Evolutionary conservation across 805 yeast species (phyloP), one percentile per base, ranked within the genome.

Genomic region (Yueomyces sinensis): DNA sequence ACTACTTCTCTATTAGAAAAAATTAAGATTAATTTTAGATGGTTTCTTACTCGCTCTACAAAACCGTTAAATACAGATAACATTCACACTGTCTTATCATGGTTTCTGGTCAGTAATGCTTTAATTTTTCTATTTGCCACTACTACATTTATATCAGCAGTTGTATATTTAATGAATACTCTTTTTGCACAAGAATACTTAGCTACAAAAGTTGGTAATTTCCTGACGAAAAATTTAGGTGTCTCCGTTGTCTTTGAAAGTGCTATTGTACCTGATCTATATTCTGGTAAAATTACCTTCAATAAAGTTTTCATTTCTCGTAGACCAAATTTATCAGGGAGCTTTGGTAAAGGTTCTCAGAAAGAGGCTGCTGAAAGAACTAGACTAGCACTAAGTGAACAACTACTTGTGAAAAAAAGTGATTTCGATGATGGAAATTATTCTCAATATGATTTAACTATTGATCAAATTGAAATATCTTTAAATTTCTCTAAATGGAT

Each of bases 211-310:
- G 64, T 87, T 22, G 97, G 97, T 9, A 82, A 82, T 47, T 59
- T 82, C 38, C 70, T 91, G 37, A 87, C 97, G 5, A 71, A 71
- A 40, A 91, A 86, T 49, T 75, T 93, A 2, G 81, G 83, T 9
- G 59, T 87, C 41, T 73, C 79, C 0, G 95, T 91, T 7, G 76
- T 82, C 0, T 91, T 91, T 49, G 97, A 89, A 52, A 78, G 74
- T 52, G 98, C 97, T 1, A 82, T 89, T 37, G 93, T 86, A 5
- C 96, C 96, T 0, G 84, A 82, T 37, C 87, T 95, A 95, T 68
- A 76, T 29, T 83, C 80, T 42, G 93, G 95, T 2, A 80, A 74
- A 41, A 82, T 91, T 35, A 72, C 78, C 30, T 80, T 91, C 56
- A 72, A 76, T 39, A 82, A 84, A 46, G 93, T 94, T 35, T 78